phyloP scores from a whole-genome alignment of 169 alveolate species.

The Eimeria acervulina region DNA sequence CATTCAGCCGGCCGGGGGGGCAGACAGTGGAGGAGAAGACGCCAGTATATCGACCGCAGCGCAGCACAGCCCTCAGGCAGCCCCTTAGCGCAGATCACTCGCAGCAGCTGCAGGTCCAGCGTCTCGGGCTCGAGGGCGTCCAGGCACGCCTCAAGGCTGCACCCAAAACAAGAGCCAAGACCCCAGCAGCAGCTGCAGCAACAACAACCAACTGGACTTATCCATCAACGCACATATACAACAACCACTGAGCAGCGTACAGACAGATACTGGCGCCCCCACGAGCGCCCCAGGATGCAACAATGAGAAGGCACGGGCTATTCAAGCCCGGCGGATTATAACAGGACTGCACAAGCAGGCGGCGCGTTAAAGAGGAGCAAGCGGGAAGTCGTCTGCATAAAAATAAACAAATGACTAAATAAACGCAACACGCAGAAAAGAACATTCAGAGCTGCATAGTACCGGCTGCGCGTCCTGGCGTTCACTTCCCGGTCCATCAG shows the following conservation, averaged over 20 bases:
- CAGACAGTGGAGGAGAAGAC: slow-evolving; percentile 71
- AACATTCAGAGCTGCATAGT: background rate
- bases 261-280: background rate
- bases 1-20: slow-evolving; percentile 68
- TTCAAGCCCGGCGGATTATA: background rate
- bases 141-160: slow-evolving; percentile 75
- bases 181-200: background rate
- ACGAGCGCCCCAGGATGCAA: background rate
- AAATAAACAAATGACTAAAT: background rate
- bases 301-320: background rate
- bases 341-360: background rate
- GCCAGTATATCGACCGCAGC: slow-evolving; percentile 82
- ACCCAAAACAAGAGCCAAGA: background rate
- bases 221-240: background rate
- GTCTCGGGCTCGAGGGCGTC: slow-evolving; percentile 49
- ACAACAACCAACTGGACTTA: background rate
- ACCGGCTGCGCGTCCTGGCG: slow-evolving; percentile 72
- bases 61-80: slow-evolving; percentile 83
- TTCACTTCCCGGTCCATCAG: slow-evolving; percentile 63
- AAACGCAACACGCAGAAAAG: background rate
- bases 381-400: background rate
- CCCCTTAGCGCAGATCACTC: slow-evolving; percentile 71
- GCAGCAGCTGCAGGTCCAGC: slow-evolving; percentile 50
- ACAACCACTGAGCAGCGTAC: background rate
- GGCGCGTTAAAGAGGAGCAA: background rate